Evolutionary conservation across 192 early-diverging fungal genomes (phyloP).

Genomic region (Umbelopsis ramanniana): DNA sequence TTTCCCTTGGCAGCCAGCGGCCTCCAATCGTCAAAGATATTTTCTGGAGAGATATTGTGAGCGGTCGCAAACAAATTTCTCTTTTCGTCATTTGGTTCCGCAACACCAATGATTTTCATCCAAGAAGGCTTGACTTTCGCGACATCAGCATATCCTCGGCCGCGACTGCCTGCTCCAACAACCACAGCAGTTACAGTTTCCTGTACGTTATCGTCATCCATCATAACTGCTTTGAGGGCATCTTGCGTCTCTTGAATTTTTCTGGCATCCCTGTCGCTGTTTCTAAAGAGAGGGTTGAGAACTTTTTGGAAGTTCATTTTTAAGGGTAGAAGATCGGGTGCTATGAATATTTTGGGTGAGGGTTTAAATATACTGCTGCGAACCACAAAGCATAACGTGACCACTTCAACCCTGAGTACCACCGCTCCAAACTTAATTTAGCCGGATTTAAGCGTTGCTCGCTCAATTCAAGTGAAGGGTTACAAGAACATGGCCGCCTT

Average conservation of each 20-base stretch:
- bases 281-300: too few relatives aligned
- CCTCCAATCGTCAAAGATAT: conserved; percentile 49
- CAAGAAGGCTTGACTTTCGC: conserved; percentile 41
- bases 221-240: not conserved
- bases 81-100: conserved; percentile 50
- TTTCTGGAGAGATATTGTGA: conserved; percentile 33
- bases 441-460: too few relatives aligned
- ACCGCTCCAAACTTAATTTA: too few relatives aligned
- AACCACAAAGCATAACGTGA: too few relatives aligned
- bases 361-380: too few relatives aligned
- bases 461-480: too few relatives aligned
- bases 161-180: conserved; percentile 50
- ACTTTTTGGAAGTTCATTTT: too few relatives aligned
- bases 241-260: not conserved
- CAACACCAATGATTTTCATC: conserved; percentile 54
- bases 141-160: conserved; percentile 41
- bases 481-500: too few relatives aligned
- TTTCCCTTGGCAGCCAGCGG: conserved; percentile 42
- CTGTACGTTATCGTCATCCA: not conserved
- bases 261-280: too few relatives aligned
- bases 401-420: too few relatives aligned
- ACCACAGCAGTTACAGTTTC: conserved; percentile 46
- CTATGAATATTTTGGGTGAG: too few relatives aligned
- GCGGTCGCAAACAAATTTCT: conserved; percentile 20
- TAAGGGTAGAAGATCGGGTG: too few relatives aligned